phyloP scores from a whole-genome alignment of 1,284 basidiomycete species.

The Cryptococcus floricola region DNA sequence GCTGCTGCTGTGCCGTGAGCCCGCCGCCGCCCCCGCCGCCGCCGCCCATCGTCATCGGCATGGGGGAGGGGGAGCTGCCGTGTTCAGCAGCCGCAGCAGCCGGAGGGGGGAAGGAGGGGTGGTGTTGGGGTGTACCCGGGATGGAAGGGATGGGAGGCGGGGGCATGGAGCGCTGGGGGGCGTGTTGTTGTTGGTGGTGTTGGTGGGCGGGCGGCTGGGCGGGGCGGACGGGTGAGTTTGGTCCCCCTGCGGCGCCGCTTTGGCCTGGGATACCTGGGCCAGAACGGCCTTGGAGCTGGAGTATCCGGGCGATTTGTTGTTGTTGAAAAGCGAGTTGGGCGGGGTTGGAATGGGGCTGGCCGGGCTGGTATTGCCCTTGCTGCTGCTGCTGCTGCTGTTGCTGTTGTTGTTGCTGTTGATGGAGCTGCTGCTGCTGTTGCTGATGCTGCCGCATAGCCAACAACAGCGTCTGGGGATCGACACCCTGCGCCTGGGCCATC shows the following conservation, averaged over 20 bases:
- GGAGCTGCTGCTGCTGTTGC: slow-evolving; percentile 21
- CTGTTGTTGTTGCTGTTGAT: slow-evolving; percentile 22
- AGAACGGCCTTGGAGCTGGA: too few species aligned
- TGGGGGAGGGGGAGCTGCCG: slow-evolving; percentile 1
- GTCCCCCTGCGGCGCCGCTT: too few species aligned
- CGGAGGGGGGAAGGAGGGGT: not conserved
- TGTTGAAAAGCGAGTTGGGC: slow-evolving; percentile 18
- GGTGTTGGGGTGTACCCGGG: slow-evolving; percentile 18
- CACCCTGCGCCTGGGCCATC: slow-evolving; percentile 4
- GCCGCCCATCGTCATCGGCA: too few species aligned
- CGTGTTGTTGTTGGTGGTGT: not conserved
- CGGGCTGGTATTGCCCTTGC: slow-evolving; percentile 15
- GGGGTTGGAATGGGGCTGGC: slow-evolving; percentile 13
- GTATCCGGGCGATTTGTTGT: slow-evolving; percentile 5
- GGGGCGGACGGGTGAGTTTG: not conserved
- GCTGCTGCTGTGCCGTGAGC: slow-evolving; percentile 36
- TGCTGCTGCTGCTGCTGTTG: slow-evolving; percentile 20
- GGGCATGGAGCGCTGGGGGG: slow-evolving; percentile 13
- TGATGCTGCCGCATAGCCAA: slow-evolving; percentile 16
- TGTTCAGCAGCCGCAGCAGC: not conserved
- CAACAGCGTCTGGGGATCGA: slow-evolving; percentile 18
- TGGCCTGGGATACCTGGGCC: too few species aligned
- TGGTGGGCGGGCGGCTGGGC: slow-evolving; percentile 9
- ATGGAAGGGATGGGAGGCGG: slow-evolving; percentile 23
- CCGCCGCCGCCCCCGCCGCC: too few species aligned